phyloP scores from a whole-genome alignment of 192 early-diverging fungal species.

The Lobosporangium transversale region DNA sequence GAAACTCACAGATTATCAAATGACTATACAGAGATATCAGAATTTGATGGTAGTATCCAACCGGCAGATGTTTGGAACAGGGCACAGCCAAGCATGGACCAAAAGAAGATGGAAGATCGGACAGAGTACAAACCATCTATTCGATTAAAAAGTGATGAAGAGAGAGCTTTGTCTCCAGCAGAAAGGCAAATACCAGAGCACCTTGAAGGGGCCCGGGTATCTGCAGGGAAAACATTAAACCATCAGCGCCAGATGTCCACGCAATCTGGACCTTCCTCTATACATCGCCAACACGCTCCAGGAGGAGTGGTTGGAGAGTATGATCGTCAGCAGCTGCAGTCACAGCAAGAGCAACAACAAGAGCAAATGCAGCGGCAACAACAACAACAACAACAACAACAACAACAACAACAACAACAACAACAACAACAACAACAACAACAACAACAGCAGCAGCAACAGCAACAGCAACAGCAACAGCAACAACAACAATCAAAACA shows the following conservation, averaged over 20 bases:
- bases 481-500: neutral
- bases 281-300: too few relatives aligned
- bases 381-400: conserved; percentile 8
- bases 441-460: neutral
- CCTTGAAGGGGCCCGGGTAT: neutral
- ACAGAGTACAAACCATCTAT: neutral
- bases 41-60: neutral
- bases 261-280: too few relatives aligned
- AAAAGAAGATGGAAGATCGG: neutral
- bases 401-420: neutral
- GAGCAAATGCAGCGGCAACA: conserved; percentile 11
- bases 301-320: conserved; percentile 12
- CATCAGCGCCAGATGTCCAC: neutral
- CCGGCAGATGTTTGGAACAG: neutral
- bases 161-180: neutral
- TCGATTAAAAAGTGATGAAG: neutral
- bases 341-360: conserved; percentile 10
- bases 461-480: conserved; percentile 2
- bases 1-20: conserved; percentile 17
- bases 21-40: conserved; percentile 10
- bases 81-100: neutral
- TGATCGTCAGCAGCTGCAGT: conserved; percentile 17
- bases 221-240: neutral
- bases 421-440: neutral
- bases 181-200: neutral